Evolutionary conservation across 331 rosid species (phyloP).

Genomic region (Quercus tomentella): DNA sequence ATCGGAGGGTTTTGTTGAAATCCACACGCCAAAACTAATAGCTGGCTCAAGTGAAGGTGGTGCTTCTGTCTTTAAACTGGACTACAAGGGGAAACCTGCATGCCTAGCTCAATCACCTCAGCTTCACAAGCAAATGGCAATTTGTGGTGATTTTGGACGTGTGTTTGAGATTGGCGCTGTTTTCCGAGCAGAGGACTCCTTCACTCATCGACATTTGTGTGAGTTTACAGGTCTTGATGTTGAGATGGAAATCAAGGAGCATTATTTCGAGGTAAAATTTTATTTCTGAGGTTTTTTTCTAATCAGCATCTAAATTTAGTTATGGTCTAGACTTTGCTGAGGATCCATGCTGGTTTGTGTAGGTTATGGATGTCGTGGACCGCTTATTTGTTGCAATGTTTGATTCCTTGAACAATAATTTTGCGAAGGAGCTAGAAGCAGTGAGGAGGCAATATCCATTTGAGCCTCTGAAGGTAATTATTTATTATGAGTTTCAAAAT

Average conservation of each 20-base stretch:
- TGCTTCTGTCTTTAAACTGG: constrained; percentile 82
- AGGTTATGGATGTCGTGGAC: constrained; percentile 89
- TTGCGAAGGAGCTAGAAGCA: constrained; percentile 75
- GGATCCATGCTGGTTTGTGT: constrained; percentile 19
- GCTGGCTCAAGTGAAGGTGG: constrained; percentile 98
- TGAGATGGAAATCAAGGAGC: constrained; percentile 83
- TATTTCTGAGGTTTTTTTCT: not conserved
- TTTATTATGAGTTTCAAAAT: not conserved
- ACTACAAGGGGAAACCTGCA: constrained; percentile 83
- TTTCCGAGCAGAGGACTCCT: constrained; percentile 87
- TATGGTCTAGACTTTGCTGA: constrained; percentile 11
- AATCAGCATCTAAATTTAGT: constrained; percentile 4
- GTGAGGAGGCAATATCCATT: constrained; percentile 77
- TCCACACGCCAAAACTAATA: constrained; percentile 82
- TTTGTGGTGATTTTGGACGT: constrained; percentile 78
- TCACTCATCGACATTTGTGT: constrained; percentile 85
- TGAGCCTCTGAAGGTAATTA: constrained; percentile 77
- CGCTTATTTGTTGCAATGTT: constrained; percentile 70
- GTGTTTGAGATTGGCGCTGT: constrained; percentile 91
- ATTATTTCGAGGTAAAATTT: constrained; percentile 73
- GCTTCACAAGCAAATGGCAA: constrained; percentile 94
- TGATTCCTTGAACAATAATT: constrained; percentile 60
- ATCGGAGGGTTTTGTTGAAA: constrained; percentile 61
- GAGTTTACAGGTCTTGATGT: constrained; percentile 93
- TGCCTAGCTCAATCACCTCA: constrained; percentile 98